phyloP scores from a whole-genome alignment of 1,284 basidiomycete genomes.

The Takashimella koratensis region DNA sequence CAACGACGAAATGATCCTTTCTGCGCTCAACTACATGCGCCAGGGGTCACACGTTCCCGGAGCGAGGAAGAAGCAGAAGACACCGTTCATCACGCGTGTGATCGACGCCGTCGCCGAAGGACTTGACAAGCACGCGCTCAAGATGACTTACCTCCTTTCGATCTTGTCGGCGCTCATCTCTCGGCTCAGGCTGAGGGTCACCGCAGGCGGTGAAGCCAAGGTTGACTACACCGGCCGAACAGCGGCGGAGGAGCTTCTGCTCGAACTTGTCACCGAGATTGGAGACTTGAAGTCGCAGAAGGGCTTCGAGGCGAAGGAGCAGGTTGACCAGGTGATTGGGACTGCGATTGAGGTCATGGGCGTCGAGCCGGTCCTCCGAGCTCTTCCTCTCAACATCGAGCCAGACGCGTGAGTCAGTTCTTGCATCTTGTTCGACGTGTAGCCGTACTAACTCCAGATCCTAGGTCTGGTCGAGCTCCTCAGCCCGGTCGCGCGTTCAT shows the following conservation, averaged over 20 bases:
- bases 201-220: slow-evolving; percentile 16
- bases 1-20: slow-evolving; percentile 58
- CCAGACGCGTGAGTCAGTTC: slow-evolving; percentile 64
- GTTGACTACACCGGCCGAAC: slow-evolving; percentile 57
- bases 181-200: slow-evolving; percentile 45
- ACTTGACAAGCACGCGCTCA: slow-evolving; percentile 62
- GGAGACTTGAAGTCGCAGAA: slow-evolving; percentile 72
- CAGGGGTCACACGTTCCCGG: slow-evolving; percentile 36
- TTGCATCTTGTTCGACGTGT: not conserved
- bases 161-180: slow-evolving; percentile 54
- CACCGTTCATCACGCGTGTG: slow-evolving; percentile 60
- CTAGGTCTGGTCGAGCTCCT: slow-evolving; percentile 38
- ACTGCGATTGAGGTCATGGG: slow-evolving; percentile 83
- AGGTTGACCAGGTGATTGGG: slow-evolving; percentile 74
- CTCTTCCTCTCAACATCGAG: slow-evolving; percentile 82
- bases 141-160: slow-evolving; percentile 66
- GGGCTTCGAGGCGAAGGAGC: slow-evolving; percentile 86
- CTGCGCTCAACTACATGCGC: slow-evolving; percentile 51
- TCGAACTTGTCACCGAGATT: slow-evolving; percentile 69
- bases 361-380: slow-evolving; percentile 69
- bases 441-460: too few species aligned
- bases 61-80: slow-evolving; percentile 54
- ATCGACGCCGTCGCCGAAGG: slow-evolving; percentile 63
- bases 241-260: slow-evolving; percentile 67
- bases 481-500: slow-evolving; percentile 73